A percentile compares a stretch with the other conserved stretches of the same genome.
Evolutionary conservation across 2,329 filamentous ascomycete species (phyloP).

Genomic region (Aspergillus bombycis): DNA sequence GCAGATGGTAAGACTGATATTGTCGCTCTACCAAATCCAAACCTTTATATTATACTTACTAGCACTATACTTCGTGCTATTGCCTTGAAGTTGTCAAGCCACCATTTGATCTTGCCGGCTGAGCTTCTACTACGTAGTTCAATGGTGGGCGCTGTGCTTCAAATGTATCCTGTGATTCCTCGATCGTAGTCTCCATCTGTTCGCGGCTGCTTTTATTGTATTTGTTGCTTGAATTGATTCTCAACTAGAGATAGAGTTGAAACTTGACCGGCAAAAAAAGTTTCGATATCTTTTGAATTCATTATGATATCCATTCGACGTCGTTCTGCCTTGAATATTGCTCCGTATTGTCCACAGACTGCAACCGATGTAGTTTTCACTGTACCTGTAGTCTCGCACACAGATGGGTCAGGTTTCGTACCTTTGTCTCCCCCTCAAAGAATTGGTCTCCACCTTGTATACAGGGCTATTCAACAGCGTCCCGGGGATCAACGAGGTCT

Average conservation of each 20-base stretch:
- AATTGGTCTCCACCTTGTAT: not conserved
- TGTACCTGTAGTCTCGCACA: not conserved
- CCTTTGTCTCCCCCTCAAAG: not conserved
- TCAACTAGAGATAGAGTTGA: not conserved
- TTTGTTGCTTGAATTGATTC: not conserved
- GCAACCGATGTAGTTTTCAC: not conserved
- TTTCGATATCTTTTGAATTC: not conserved
- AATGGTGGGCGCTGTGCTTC: not conserved
- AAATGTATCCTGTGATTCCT: not conserved
- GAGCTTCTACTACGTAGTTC: not conserved
- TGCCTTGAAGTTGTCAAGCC: not conserved
- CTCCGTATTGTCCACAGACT: not conserved
- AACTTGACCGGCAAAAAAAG: not conserved
- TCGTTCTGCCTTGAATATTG: not conserved
- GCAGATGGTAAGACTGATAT: not conserved
- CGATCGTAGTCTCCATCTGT: not conserved
- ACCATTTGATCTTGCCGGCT: not conserved
- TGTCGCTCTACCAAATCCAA: not conserved
- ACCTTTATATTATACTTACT: not conserved
- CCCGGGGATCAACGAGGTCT: not conserved
- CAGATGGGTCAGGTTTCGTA: not conserved
- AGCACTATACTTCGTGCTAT: not conserved
- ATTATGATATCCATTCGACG: not conserved
- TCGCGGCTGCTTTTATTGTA: not conserved
- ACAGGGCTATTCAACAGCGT: not conserved